Evolutionary conservation across 106 monocot species (phyloP).

Genomic region (Dioscorea alata): DNA sequence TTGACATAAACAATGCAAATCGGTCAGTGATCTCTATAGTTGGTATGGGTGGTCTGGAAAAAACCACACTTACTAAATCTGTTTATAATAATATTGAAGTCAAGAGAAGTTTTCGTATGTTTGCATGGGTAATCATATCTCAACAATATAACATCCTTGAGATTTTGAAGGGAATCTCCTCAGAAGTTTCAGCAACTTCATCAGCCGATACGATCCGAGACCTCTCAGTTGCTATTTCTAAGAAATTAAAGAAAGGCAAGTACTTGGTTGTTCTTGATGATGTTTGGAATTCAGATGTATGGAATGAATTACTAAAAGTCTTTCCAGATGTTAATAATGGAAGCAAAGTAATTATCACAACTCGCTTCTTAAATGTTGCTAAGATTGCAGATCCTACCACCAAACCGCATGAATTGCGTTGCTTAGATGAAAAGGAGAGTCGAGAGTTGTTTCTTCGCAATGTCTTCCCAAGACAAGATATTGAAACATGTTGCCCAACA

Average conservation of each 20-base stretch:
- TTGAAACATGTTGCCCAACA: not conserved
- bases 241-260: slow-evolving; percentile 1
- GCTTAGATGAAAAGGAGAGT: not conserved
- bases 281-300: slow-evolving; percentile 11
- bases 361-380: slow-evolving; percentile 2
- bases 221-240: not conserved
- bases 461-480: slow-evolving; percentile 3
- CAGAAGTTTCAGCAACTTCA: not conserved
- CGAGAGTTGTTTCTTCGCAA: slow-evolving; percentile 17
- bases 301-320: slow-evolving; percentile 1
- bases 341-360: slow-evolving; percentile 19
- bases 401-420: too few relatives aligned
- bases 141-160: not conserved
- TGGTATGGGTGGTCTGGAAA: not conserved
- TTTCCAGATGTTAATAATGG: slow-evolving; percentile 16
- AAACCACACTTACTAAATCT: not conserved
- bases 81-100: not conserved
- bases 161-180: not conserved
- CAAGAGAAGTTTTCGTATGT: not conserved
- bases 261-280: slow-evolving; percentile 28
- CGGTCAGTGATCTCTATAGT: too few relatives aligned
- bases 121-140: not conserved
- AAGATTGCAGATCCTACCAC: too few relatives aligned
- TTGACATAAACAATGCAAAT: too few relatives aligned
- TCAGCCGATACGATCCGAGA: too few relatives aligned